These are phyloP conservation scores for Podospora bellae-mahoneyi DNA, from an alignment of 495 filamentous ascomycete genomes.

Conservation along the genomic window DNA sequence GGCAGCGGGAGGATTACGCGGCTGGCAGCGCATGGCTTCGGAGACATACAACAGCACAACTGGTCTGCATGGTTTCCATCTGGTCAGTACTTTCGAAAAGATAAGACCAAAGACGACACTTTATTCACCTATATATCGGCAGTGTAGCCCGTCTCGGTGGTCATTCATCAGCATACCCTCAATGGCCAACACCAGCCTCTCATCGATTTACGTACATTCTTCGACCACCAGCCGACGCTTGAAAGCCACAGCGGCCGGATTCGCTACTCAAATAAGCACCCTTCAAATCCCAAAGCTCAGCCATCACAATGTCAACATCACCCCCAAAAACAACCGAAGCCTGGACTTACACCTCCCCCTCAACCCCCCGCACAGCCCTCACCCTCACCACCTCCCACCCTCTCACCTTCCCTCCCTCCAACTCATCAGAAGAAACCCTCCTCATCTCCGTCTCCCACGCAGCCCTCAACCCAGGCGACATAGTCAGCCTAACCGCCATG, in stretches of 20 bases:
- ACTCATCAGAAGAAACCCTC: slow-evolving; percentile 26
- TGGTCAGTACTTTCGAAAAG: not conserved
- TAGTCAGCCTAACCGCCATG: slow-evolving; percentile 33
- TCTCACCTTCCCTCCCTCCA: slow-evolving; percentile 16
- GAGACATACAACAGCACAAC: not conserved
- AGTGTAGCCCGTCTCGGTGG: not conserved
- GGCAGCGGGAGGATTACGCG: not conserved
- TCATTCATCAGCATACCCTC: not conserved
- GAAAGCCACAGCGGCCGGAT: too few relatives aligned
- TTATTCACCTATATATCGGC: not conserved
- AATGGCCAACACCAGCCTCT: not conserved
- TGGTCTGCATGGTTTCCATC: not conserved
- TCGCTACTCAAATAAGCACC: too few relatives aligned
- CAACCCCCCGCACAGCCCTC: slow-evolving; percentile 23
- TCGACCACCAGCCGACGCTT: too few relatives aligned
- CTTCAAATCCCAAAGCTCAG: too few relatives aligned
- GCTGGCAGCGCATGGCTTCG: not conserved
- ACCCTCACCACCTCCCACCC: slow-evolving; percentile 25
- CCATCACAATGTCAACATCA: slow-evolving; percentile 9
- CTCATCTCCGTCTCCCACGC: slow-evolving; percentile 39
- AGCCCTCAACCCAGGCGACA: slow-evolving; percentile 41
- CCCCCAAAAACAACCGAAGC: slow-evolving; percentile 22
- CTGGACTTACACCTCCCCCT: slow-evolving; percentile 21
- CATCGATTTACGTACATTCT: not conserved
- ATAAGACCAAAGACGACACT: not conserved